Conservation (phyloP, 2,329 filamentous ascomycete genomes). For the Chaetomiaceae sp. region DNA sequence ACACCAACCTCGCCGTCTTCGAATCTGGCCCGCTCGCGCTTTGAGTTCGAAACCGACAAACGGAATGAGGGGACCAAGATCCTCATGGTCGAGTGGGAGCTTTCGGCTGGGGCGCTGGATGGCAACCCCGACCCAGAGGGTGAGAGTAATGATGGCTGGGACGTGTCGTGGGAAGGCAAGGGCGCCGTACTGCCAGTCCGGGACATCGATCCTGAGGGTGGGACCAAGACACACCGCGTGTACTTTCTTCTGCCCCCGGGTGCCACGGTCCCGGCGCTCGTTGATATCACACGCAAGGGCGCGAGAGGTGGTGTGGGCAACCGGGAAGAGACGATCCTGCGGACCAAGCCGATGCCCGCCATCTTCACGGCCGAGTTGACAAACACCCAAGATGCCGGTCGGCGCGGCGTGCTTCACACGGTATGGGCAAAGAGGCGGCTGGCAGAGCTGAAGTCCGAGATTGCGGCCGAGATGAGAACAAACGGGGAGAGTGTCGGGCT, state of each 20-base stretch:
- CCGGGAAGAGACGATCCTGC: conserved; percentile 42
- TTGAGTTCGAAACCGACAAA: conserved; percentile 76
- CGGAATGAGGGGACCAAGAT: conserved; percentile 85
- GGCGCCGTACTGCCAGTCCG: conserved; percentile 62
- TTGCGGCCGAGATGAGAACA: conserved; percentile 63
- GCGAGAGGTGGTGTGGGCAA: conserved; percentile 15
- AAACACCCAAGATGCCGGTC: conserved; percentile 58
- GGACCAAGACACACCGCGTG: conserved; percentile 43
- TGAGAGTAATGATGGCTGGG: conserved; percentile 54
- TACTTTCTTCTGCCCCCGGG: conserved; percentile 79
- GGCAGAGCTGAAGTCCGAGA: conserved; percentile 70
- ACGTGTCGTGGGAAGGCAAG: conserved; percentile 80
- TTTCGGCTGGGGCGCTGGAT: conserved; percentile 21
- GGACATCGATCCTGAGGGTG: conserved; percentile 45
- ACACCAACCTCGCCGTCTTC: conserved; percentile 44
- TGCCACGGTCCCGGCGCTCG: conserved; percentile 63
- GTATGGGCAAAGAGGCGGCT: conserved; percentile 85
- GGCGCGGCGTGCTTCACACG: conserved; percentile 81
- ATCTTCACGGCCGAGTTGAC: conserved; percentile 78
- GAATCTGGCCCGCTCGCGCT: conserved; percentile 63
- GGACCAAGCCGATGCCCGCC: conserved; percentile 76
- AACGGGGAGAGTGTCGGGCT: conserved; percentile 80
- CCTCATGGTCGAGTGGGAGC: conserved; percentile 87
- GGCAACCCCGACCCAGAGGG: conserved; percentile 43
- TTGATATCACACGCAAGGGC: conserved; percentile 54